phyloP scores from a whole-genome alignment of 148 eudicot species.

The Vaccinium corymbosum region DNA sequence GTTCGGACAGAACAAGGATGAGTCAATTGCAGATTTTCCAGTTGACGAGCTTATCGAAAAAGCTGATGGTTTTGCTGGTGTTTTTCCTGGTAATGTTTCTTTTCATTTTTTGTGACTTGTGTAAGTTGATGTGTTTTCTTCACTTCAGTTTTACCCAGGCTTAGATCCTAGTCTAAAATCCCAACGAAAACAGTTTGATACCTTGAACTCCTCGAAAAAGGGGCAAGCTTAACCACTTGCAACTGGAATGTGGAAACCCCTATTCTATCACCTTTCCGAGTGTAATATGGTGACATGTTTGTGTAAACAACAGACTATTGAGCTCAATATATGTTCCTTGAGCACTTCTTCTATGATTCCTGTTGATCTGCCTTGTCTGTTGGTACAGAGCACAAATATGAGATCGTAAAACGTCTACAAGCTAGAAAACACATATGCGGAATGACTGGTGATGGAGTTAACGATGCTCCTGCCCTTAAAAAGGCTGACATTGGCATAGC shows the following conservation, averaged over 20 bases:
- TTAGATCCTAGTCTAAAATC: not conserved
- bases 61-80: constrained; percentile 61
- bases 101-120: not conserved
- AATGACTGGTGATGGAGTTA: constrained; percentile 91
- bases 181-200: constrained; percentile 13
- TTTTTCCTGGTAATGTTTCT: constrained; percentile 45
- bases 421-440: constrained; percentile 76
- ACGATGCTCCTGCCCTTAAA: constrained; percentile 79
- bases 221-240: not conserved
- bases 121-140: not conserved
- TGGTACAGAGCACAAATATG: constrained; percentile 69
- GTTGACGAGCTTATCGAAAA: constrained; percentile 55
- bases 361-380: constrained; percentile 3
- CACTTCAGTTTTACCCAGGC: not conserved
- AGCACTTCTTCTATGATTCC: not conserved
- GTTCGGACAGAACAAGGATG: constrained; percentile 45
- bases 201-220: not conserved
- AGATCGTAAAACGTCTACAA: constrained; percentile 75
- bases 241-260: not conserved
- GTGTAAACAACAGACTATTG: not conserved
- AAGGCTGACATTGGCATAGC: constrained; percentile 84
- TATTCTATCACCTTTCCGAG: not conserved
- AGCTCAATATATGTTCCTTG: not conserved
- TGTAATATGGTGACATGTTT: not conserved
- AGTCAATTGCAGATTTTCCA: constrained; percentile 39